These are phyloP conservation scores for Blastomyces parvus DNA, from an alignment of 2,329 filamentous ascomycete species.

Conservation along the genomic window DNA sequence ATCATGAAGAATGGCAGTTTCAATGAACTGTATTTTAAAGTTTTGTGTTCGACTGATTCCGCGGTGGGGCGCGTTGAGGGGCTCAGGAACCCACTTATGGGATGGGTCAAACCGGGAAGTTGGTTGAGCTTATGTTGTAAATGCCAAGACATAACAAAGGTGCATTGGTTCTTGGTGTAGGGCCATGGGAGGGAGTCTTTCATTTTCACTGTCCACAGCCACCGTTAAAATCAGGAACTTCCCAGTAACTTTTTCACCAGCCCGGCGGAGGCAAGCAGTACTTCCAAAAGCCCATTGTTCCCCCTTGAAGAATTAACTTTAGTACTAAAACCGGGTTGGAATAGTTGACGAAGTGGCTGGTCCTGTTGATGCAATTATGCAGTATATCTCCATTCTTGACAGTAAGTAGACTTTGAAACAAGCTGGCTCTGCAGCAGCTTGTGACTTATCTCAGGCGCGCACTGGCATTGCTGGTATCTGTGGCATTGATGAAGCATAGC, in stretches of 20 bases:
- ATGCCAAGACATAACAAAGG: no score
- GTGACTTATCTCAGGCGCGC: no score
- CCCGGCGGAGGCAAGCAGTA: not conserved
- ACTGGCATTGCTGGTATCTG: no score
- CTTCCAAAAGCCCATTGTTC: not conserved
- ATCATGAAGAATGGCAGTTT: not conserved
- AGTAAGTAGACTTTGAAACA: no score
- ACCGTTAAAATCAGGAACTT: no score
- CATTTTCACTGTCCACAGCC: no score
- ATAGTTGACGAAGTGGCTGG: not conserved
- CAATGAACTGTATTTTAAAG: not conserved
- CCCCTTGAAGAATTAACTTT: not conserved
- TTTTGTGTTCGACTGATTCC: not conserved
- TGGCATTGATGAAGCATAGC: no score
- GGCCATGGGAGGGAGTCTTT: no score
- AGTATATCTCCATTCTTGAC: not conserved
- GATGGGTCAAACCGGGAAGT: not conserved
- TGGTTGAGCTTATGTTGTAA: not conserved
- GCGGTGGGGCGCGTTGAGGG: not conserved
- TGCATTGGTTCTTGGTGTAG: no score
- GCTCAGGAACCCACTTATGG: not conserved
- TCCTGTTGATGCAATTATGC: not conserved
- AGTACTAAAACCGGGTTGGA: not conserved
- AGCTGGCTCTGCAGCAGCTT: no score
- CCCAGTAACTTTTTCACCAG: no score